A percentile compares a stretch with the other conserved stretches of the same genome.
Conservation (phyloP, 257 asterid genomes). For the Penstemon davidsonii region DNA sequence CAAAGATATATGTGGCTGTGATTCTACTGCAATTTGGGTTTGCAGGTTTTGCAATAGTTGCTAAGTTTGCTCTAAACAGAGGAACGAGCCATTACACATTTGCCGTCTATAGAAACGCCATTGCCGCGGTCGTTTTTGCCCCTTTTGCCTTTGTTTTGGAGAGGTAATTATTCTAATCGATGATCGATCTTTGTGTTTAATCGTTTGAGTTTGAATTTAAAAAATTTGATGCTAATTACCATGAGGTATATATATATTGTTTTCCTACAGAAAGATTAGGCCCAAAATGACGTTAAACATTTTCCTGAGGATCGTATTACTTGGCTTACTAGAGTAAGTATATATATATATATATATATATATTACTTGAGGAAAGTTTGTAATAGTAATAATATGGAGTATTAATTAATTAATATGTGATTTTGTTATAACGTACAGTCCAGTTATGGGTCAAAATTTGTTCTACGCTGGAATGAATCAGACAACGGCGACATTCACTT, state of each 20-base stretch:
- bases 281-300: constrained; percentile 46
- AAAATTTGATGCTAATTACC: not conserved
- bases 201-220: not conserved
- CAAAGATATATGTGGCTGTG: constrained; percentile 32
- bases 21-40: constrained; percentile 41
- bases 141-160: constrained; percentile 48
- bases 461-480: constrained; percentile 49
- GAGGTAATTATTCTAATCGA: constrained; percentile 14
- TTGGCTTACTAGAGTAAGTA: constrained; percentile 48
- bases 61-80: constrained; percentile 40
- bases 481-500: constrained; percentile 48
- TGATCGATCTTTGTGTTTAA: not conserved
- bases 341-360: not conserved
- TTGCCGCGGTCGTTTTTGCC: constrained; percentile 41
- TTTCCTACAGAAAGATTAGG: constrained; percentile 44
- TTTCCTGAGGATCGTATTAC: constrained; percentile 40
- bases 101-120: constrained; percentile 39
- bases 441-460: constrained; percentile 46
- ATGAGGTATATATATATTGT: not conserved
- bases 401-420: not conserved
- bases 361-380: not conserved
- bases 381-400: not conserved
- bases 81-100: constrained; percentile 49
- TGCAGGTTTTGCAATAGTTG: constrained; percentile 44
- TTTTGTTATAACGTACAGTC: constrained; percentile 23